phyloP scores from a whole-genome alignment of 73 alveolate genomes.

The Paramecium caudatum region DNA sequence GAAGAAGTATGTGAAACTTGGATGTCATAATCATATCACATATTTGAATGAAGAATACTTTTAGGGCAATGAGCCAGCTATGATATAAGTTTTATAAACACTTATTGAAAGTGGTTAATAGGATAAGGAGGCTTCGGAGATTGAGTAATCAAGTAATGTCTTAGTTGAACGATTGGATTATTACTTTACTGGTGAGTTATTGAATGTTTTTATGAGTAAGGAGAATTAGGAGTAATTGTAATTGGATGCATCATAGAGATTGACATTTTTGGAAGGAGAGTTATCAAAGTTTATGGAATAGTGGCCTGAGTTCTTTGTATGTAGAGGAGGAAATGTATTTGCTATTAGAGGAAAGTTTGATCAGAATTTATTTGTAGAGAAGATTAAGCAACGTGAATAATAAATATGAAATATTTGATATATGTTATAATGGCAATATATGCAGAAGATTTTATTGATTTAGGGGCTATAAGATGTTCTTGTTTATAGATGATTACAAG shows the following conservation, averaged over 20 bases:
- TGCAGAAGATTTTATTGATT: not conserved
- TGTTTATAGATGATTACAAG: constrained; percentile 11
- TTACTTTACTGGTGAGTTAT: not conserved
- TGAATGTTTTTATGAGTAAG: constrained; percentile 10
- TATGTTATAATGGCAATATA: not conserved
- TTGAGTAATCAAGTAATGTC: not conserved
- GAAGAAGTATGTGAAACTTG: not conserved
- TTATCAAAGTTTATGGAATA: not conserved
- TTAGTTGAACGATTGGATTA: constrained; percentile 47
- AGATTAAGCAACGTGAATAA: not conserved
- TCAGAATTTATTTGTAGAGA: not conserved
- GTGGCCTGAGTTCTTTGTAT: not conserved
- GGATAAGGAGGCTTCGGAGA: constrained; percentile 37
- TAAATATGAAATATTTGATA: constrained; percentile 1
- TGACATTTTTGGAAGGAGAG: not conserved
- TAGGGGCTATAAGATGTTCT: not conserved
- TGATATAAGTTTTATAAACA: constrained; percentile 13
- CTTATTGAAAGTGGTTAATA: constrained; percentile 48
- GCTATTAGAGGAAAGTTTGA: not conserved
- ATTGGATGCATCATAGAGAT: not conserved
- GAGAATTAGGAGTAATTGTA: constrained; percentile 15
- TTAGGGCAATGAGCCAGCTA: constrained; percentile 29
- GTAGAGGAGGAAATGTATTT: not conserved
- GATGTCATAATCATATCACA: not conserved
- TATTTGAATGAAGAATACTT: constrained; percentile 46